Percentiles rank a stretch among this genome's conserved stretches.
phyloP scores from a whole-genome alignment of 192 early-diverging fungal genomes.

The Entomortierella parvispora region DNA sequence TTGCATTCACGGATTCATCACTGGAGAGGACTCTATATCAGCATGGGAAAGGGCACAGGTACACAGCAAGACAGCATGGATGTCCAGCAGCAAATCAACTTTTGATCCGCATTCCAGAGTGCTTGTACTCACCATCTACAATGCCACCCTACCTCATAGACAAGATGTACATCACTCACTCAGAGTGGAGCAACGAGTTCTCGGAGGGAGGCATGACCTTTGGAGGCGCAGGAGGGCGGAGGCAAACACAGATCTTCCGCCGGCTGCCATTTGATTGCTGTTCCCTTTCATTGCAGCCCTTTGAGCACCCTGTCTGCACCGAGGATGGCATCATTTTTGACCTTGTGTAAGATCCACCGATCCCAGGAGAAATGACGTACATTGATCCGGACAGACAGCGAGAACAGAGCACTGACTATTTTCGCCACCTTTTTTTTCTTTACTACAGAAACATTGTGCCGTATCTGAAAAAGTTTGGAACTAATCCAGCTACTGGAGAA shows the following conservation, averaged over 20 bases:
- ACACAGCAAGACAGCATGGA: neutral
- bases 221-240: slow-evolving; percentile 72
- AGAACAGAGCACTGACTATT: neutral
- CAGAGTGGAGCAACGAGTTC: slow-evolving; percentile 74
- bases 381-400: no score
- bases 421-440: neutral
- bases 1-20: no score
- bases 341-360: slow-evolving; percentile 57
- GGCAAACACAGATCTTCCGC: slow-evolving; percentile 69
- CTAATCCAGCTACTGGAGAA: slow-evolving; percentile 87
- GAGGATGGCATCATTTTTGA: slow-evolving; percentile 92
- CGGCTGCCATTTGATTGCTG: slow-evolving; percentile 88
- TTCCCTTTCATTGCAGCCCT: slow-evolving; percentile 90
- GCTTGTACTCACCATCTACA: neutral
- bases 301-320: slow-evolving; percentile 87
- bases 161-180: slow-evolving; percentile 91
- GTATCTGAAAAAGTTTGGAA: slow-evolving; percentile 82
- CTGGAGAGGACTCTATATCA: no score
- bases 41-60: slow-evolving; percentile 54
- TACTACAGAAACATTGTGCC: slow-evolving; percentile 76
- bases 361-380: no score
- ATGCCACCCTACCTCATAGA: slow-evolving; percentile 62
- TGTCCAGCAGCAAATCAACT: neutral
- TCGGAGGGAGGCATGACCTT: slow-evolving; percentile 66
- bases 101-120: neutral